Conservation (phyloP, 2,329 filamentous ascomycete species). For the Fusarium circinatum region DNA sequence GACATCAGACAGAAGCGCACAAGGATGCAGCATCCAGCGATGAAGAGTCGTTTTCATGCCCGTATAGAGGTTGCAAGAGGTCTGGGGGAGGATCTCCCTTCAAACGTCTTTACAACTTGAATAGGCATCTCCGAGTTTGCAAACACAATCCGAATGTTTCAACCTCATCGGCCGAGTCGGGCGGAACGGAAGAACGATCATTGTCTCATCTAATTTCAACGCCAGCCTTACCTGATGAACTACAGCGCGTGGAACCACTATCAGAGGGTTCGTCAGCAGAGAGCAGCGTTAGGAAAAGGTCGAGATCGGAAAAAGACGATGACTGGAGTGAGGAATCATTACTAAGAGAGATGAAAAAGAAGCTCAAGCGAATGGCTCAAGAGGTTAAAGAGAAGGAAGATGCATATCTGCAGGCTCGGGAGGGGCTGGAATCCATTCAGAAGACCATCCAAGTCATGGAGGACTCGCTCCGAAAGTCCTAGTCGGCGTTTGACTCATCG, state of each 20-base stretch:
- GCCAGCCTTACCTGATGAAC: background rate
- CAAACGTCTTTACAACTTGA: background rate
- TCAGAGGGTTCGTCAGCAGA: background rate
- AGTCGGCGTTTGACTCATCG: background rate
- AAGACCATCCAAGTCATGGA: background rate
- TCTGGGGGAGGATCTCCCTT: background rate
- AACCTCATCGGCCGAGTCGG: background rate
- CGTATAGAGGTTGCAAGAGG: background rate
- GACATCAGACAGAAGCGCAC: background rate
- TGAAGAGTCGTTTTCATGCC: background rate
- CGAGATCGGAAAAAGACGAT: background rate
- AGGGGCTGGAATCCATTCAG: background rate
- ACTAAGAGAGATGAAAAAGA: background rate
- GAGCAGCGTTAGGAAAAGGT: background rate
- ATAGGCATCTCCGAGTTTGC: background rate
- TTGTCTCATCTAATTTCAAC: background rate
- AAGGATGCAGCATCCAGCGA: background rate
- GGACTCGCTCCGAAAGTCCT: background rate
- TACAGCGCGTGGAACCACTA: background rate
- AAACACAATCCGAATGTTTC: background rate
- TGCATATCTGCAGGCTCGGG: background rate
- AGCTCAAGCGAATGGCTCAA: background rate
- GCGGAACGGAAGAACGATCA: accelerated
- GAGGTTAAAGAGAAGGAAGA: background rate
- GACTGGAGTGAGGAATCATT: background rate